Conservation (phyloP, 2,329 filamentous ascomycete genomes). For the Cladorrhinum sp. region DNA sequence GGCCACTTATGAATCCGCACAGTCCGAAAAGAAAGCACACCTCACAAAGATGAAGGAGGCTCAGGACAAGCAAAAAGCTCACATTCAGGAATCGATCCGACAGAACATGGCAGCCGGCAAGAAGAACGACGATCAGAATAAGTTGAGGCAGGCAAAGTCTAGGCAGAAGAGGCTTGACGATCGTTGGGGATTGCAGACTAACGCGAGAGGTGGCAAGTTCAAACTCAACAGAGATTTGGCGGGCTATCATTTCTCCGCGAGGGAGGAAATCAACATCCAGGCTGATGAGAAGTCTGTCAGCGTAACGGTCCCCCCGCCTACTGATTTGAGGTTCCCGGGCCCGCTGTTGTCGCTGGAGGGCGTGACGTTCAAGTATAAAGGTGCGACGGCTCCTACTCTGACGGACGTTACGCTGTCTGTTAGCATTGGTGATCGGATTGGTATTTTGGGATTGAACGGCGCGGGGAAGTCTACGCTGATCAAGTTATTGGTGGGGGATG, state of each 20-base stretch:
- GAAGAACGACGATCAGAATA: constrained; percentile 77
- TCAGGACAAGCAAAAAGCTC: constrained; percentile 74
- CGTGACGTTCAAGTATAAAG: constrained; percentile 60
- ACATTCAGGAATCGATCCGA: constrained; percentile 75
- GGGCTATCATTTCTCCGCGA: constrained; percentile 57
- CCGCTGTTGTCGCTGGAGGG: constrained; percentile 70
- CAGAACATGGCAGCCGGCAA: constrained; percentile 73
- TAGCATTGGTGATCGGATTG: constrained; percentile 69
- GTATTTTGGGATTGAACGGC: constrained; percentile 76
- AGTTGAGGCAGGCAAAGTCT: constrained; percentile 79
- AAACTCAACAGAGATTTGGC: constrained; percentile 73
- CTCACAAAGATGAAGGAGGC: constrained; percentile 75
- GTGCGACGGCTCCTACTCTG: constrained; percentile 40
- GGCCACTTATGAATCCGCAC: constrained; percentile 65
- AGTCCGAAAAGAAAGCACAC: constrained; percentile 64
- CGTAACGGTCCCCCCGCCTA: constrained; percentile 58
- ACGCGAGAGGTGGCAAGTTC: constrained; percentile 68
- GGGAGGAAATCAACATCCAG: constrained; percentile 70
- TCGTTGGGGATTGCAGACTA: constrained; percentile 73
- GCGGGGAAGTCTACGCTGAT: constrained; percentile 79
- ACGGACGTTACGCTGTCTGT: constrained; percentile 66
- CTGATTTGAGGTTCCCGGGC: constrained; percentile 71
- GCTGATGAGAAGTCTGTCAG: constrained; percentile 57
- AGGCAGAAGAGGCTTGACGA: constrained; percentile 83
- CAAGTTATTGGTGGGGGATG: constrained; percentile 59